Evolutionary conservation across 1,139 yeast genomes (phyloP), one percentile per base, ranked within the genome.

Genomic region (Yamadazyma sp.): DNA sequence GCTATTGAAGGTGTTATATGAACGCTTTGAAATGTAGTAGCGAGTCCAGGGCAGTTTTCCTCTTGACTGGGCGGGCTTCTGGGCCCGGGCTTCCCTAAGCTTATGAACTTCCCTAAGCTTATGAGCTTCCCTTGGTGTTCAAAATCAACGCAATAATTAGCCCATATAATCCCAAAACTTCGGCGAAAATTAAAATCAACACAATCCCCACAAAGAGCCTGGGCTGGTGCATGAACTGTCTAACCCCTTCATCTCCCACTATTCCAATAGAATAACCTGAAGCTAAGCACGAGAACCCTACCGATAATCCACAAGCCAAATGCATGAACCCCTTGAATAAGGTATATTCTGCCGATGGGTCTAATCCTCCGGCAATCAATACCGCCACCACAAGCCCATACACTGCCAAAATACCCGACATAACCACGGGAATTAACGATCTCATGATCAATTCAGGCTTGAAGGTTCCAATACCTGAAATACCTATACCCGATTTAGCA

Each of bases 261-360:
- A 92, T 87, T 60, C 98, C 98, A 69, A 92, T 92, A 56, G 97
- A 95, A 62, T 88, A 92, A 46, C 98, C 98, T 38, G 97, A 96
- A 53, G 97, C 96, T 63, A 92, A 77, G 62, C 97, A 95, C 47
- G 97, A 85, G 55, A 94, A 78, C 47, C 98, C 98, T 35, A 94
- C 98, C 27, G 95, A 81, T 41, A 92, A 70, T 6, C 98, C 98
- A 62, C 97, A 90, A 38, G 95, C 94, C 59, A 92, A 75, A 68
- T 92, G 98, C 90, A 94, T 89, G 60, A 89, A 88, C 26, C 98
- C 98, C 56, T 90, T 87, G 70, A 87, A 92, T 36, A 92, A 71
- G 5, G 97, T 82, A 63, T 92, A 90, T 35, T 78, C 76, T 50
- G 82, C 78, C 25, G 76, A 60, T 16, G 95, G 97, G 32, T 82